Evolutionary conservation across 2,329 filamentous ascomycete genomes (phyloP).

Genomic region (Tolypocladium ophioglossoides): DNA sequence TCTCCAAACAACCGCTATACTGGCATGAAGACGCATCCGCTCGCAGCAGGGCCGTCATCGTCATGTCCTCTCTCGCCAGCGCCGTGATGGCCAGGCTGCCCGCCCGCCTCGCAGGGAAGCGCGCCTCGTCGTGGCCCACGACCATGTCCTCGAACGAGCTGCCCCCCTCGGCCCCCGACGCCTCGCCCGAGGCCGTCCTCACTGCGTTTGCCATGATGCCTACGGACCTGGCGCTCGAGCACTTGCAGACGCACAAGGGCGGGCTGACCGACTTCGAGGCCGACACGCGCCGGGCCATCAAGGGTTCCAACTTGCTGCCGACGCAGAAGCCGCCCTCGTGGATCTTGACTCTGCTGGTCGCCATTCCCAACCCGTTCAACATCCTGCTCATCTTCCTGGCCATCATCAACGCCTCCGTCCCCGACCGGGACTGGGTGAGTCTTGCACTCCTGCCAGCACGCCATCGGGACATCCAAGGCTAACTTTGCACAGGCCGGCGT

Average conservation of each 20-base stretch:
- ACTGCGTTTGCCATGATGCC: conserved; percentile 10
- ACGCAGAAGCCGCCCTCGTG: conserved; percentile 15
- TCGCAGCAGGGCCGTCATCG: background rate
- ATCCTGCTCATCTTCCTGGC: conserved; percentile 13
- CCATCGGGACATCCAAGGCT: background rate
- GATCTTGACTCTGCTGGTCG: conserved; percentile 13
- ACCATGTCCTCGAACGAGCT: conserved; percentile 4
- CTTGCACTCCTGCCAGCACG: background rate
- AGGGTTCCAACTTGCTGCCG: conserved; percentile 12
- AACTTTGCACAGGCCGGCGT: conserved; percentile 7
- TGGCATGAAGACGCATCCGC: conserved; percentile 5
- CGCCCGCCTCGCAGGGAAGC: background rate
- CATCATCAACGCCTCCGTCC: conserved; percentile 13
- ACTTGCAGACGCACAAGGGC: conserved; percentile 9
- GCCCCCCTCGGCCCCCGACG: conserved; percentile 5
- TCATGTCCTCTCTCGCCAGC: conserved; percentile 2
- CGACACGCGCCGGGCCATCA: conserved; percentile 8
- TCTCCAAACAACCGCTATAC: background rate
- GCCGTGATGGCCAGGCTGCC: background rate
- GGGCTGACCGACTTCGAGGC: conserved; percentile 13
- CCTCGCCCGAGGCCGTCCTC: conserved; percentile 10
- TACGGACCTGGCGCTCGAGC: conserved; percentile 7
- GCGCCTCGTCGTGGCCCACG: background rate
- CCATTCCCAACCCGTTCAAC: conserved; percentile 17
- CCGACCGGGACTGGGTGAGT: conserved; percentile 8